Evolutionary conservation across 805 yeast species (phyloP).

Genomic region (Candida khao-thaluensis): DNA sequence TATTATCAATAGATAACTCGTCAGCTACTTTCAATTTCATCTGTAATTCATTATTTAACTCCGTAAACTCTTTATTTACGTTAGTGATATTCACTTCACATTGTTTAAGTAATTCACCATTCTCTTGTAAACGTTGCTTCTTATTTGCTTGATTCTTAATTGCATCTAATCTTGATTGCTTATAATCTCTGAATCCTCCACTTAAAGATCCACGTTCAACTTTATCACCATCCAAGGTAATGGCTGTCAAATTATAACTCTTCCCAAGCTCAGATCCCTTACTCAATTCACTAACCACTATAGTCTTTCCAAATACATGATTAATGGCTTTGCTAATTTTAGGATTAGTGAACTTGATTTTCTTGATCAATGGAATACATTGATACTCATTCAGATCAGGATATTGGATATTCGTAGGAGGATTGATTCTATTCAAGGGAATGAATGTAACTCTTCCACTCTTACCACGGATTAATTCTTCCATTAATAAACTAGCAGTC

Average conservation of each 20-base stretch:
- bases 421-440: slow-evolving; percentile 70
- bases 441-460: slow-evolving; percentile 88
- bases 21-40: slow-evolving; percentile 42
- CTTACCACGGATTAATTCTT: slow-evolving; percentile 64
- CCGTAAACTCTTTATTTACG: slow-evolving; percentile 54
- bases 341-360: slow-evolving; percentile 58
- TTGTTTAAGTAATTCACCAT: slow-evolving; percentile 33
- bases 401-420: slow-evolving; percentile 34
- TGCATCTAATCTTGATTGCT: slow-evolving; percentile 67
- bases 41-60: slow-evolving; percentile 45
- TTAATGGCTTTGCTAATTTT: slow-evolving; percentile 63
- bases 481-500: slow-evolving; percentile 78
- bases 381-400: slow-evolving; percentile 59
- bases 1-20: slow-evolving; percentile 41
- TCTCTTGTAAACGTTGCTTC: slow-evolving; percentile 44
- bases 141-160: slow-evolving; percentile 56
- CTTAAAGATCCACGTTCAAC: slow-evolving; percentile 83
- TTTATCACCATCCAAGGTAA: slow-evolving; percentile 90
- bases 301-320: slow-evolving; percentile 78
- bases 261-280: slow-evolving; percentile 68
- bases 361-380: slow-evolving; percentile 75
- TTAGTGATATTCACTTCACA: slow-evolving; percentile 37
- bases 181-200: slow-evolving; percentile 82
- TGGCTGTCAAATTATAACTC: slow-evolving; percentile 61
- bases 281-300: slow-evolving; percentile 70